Evolutionary conservation across 2,329 filamentous ascomycete species (phyloP), one percentile per base, ranked within the genome.

Genomic region (Scytalidium sp.): DNA sequence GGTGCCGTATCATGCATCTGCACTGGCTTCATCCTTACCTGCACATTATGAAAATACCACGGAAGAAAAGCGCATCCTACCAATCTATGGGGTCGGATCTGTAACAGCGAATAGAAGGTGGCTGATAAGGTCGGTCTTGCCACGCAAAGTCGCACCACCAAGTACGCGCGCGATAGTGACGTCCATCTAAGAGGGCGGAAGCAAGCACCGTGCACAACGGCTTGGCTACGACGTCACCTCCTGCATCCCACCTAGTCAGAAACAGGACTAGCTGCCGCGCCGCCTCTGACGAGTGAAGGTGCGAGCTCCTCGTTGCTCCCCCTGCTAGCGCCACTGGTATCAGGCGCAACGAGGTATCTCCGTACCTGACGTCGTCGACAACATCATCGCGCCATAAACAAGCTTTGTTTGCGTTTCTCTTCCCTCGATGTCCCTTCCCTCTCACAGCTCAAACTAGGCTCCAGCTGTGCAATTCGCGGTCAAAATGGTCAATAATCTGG

Each of bases 401-500:
- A 27, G 13, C 7, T 15, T n/a, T 15, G 13, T 5, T n/a, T 36
- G 32, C 13, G 6, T n/a, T 15, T 15, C 32, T 8, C 17, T 36
- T n/a, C 7, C 15, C 13, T 36, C 8, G 32, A 36, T 36, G 13
- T 36, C 11, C 32, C 4, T 15, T n/a, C 11, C 32, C 15, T 7
- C 4, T 36, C 17, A 15, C 5, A 5, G 11, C 13, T 36, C 32
- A 15, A 36, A 9, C 6, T 36, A n/a, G n/a, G 15, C 17, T 36
- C 32, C 15, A 9, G 15, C 15, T 36, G 5, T 36, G 13, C 11
- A 36, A 36, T 15, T n/a, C 15, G 32, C 15, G 15, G 13, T 9
- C 13, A 36, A 5, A 10, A 36, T 36, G 32, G 32, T n/a, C 6
- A 36, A 36, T 47, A 50, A 60, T 17, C 60, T 60, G 48, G 63